Evolutionary conservation across 495 filamentous ascomycete genomes (phyloP).

Genomic region (Xylaria nigripes): DNA sequence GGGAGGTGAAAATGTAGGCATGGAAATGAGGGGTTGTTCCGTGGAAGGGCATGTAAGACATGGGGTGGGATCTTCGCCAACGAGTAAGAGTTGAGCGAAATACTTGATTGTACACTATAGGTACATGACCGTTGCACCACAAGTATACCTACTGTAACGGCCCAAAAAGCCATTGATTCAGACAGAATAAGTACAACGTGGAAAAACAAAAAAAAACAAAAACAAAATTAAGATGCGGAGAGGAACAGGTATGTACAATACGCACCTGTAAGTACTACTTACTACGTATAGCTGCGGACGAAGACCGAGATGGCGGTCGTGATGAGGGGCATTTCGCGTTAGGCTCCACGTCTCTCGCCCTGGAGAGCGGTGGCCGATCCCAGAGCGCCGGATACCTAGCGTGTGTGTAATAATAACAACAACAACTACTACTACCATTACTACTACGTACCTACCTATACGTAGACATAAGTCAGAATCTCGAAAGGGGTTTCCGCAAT

Average conservation of each 20-base stretch:
- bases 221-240: not conserved
- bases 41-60: slow-evolving; percentile 10
- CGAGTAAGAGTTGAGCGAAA: slow-evolving; percentile 5
- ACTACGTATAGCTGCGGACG: slow-evolving; percentile 7
- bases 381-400: slow-evolving; percentile 7
- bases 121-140: not conserved
- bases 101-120: not conserved
- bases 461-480: not conserved
- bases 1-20: not conserved
- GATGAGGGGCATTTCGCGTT: slow-evolving; percentile 7
- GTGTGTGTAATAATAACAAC: not conserved
- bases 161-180: slow-evolving; percentile 6
- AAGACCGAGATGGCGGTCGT: slow-evolving; percentile 3
- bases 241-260: slow-evolving; percentile 1
- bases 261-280: not conserved
- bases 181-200: not conserved
- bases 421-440: too few species aligned
- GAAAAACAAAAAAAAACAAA: too few species aligned
- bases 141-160: slow-evolving; percentile 1
- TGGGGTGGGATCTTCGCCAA: not conserved
- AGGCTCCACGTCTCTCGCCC: slow-evolving; percentile 8
- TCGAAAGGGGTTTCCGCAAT: not conserved
- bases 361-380: slow-evolving; percentile 10
- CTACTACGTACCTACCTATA: too few species aligned
- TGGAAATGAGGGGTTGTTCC: slow-evolving; percentile 9